A percentile compares a stretch with the other conserved stretches of the same genome.
Evolutionary conservation across 495 filamentous ascomycete genomes (phyloP).

Genomic region (Lasiosphaeria hispida): DNA sequence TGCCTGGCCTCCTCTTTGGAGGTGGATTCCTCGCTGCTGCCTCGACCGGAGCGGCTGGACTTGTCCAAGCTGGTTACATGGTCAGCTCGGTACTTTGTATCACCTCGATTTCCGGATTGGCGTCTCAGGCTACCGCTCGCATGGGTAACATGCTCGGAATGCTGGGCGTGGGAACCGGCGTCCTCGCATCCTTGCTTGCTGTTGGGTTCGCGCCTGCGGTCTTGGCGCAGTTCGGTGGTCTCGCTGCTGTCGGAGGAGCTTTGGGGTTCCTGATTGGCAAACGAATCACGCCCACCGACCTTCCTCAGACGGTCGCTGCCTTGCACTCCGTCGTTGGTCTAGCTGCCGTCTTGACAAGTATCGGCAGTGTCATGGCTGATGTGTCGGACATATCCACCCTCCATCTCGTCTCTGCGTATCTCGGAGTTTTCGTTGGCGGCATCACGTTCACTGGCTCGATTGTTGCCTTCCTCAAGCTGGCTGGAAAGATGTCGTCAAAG

Average conservation of each 20-base stretch:
- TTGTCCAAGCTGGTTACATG: slow-evolving; percentile 78
- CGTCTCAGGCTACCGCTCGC: slow-evolving; percentile 72
- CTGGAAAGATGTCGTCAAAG: slow-evolving; percentile 71
- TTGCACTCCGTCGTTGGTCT: slow-evolving; percentile 81
- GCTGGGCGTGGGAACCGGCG: slow-evolving; percentile 71
- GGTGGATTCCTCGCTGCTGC: slow-evolving; percentile 75
- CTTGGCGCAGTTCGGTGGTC: slow-evolving; percentile 65
- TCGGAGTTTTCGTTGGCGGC: slow-evolving; percentile 77
- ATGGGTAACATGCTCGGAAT: slow-evolving; percentile 80
- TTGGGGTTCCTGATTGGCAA: slow-evolving; percentile 69
- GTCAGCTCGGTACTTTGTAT: slow-evolving; percentile 78
- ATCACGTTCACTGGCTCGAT: slow-evolving; percentile 83
- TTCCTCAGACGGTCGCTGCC: slow-evolving; percentile 79
- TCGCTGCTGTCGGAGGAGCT: slow-evolving; percentile 66
- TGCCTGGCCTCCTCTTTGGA: slow-evolving; percentile 70
- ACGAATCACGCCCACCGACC: slow-evolving; percentile 74
- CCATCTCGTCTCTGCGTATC: slow-evolving; percentile 74
- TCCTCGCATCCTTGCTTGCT: slow-evolving; percentile 71
- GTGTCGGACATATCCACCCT: slow-evolving; percentile 64
- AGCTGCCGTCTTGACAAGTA: slow-evolving; percentile 76
- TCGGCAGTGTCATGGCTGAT: slow-evolving; percentile 73
- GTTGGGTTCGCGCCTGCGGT: slow-evolving; percentile 74
- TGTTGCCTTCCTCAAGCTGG: slow-evolving; percentile 77
- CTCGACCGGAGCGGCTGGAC: slow-evolving; percentile 70
- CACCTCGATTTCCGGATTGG: slow-evolving; percentile 66